Base-by-base conservation (phyloP, 352 stramenopile species). In the Pythium aristosporum region DNA sequence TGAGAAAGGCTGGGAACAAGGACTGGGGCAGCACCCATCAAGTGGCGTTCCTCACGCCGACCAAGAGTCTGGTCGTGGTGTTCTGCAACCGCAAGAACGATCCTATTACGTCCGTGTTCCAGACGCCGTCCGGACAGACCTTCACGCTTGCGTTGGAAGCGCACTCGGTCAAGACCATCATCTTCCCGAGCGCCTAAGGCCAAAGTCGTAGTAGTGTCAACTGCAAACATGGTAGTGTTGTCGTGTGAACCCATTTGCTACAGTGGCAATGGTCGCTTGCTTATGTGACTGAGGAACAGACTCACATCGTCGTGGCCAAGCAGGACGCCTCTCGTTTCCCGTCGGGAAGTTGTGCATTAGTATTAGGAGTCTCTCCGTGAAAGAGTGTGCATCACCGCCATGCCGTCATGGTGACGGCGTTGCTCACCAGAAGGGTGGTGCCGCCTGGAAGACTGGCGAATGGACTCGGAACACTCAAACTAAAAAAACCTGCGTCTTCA, bases 131-230 rank as follows among this genome's bases (percentile, higher is more conserved):
- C 37, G 41, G 54, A 9, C 36, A 53, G 43, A 67, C 44, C 11
- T 43, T 57, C 13, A 67, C 59, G 51, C 23, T 71, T n/a, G 28
- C 34, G 21, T 46, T 72, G 18, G 49, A 60, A 3, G 46, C 60
- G 11, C 59, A 63, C 54, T 64, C 66, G 48, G 66, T 68, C 34
- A 47, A 68, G 60, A 69, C 66, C 41, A 47, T 69, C 34, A 62
- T 72, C 55, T 68, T 72, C 60, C 61, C 59, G 11, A 58, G 28
- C 42, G 56, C 43, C 21, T 65, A 49, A 39, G 32, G 23, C 25
- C 10, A 16, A 42, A 30, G 25, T 7, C 4, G 37, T 2, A 13
- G 37, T 42, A 16, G 37, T 42, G 10, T 42, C 15, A 16, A 42
- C 10, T 7, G 10, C 37, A 18, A 16, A 42, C 10, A 1, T 42